Percentiles rank a stretch among this genome's conserved stretches.
phyloP scores from a whole-genome alignment of 2,329 filamentous ascomycete species.

The Bipolaris cookei region DNA sequence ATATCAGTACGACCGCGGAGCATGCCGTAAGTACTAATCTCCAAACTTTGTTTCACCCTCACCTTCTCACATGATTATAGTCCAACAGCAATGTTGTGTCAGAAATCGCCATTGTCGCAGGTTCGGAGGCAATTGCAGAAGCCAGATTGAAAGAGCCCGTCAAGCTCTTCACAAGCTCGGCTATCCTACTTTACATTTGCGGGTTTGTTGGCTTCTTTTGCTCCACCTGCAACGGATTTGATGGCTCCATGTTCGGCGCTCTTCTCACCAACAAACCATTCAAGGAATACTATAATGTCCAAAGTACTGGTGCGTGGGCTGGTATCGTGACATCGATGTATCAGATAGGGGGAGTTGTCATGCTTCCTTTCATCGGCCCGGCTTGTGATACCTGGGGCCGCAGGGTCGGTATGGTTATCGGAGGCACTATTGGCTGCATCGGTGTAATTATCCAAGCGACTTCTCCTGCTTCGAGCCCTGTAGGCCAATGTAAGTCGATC shows the following conservation, averaged over 20 bases:
- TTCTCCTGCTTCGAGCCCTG: conserved; percentile 49
- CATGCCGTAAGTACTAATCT: conserved; percentile 19
- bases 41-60: background rate
- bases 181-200: conserved; percentile 34
- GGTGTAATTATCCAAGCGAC: conserved; percentile 58
- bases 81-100: conserved; percentile 25
- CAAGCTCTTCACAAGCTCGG: conserved; percentile 18
- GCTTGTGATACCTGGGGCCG: conserved; percentile 53
- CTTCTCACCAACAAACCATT: conserved; percentile 56
- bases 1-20: conserved; percentile 21
- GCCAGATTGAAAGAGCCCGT: conserved; percentile 62
- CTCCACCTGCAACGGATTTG: conserved; percentile 64
- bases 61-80: conserved; percentile 11
- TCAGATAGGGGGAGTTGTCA: conserved; percentile 55
- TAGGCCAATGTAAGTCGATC: conserved; percentile 46
- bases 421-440: conserved; percentile 56
- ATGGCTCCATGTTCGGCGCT: conserved; percentile 63
- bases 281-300: conserved; percentile 52
- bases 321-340: conserved; percentile 57
- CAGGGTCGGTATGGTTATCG: conserved; percentile 58
- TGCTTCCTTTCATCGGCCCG: conserved; percentile 56
- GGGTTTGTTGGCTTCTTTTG: conserved; percentile 50
- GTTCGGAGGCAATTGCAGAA: conserved; percentile 62
- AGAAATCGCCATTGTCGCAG: conserved; percentile 56
- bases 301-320: conserved; percentile 53